Evolutionary conservation across 331 rosid genomes (phyloP).

Genomic region (Malus hybrid): DNA sequence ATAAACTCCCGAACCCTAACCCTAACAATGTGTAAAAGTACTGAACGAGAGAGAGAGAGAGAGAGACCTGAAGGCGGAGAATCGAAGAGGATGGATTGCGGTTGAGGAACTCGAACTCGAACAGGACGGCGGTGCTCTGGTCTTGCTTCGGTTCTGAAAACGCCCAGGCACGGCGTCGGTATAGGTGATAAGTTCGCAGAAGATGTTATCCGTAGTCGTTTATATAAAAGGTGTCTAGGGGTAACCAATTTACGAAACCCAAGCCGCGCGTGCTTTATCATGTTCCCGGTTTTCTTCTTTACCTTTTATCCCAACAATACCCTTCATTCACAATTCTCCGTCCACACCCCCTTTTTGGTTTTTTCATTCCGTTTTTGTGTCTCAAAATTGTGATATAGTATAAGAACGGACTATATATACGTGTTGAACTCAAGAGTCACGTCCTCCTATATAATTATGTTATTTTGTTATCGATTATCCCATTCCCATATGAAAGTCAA

Average conservation of each 20-base stretch:
- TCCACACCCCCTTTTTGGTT: accelerated
- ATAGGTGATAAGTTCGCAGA: no score
- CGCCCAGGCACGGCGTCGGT: background rate
- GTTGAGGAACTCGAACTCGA: background rate
- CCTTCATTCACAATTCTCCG: background rate
- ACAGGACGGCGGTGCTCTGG: background rate
- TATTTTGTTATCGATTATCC: no score
- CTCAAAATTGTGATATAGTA: no score
- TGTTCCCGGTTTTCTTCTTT: background rate
- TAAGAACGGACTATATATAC: no score
- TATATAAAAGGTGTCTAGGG: background rate
- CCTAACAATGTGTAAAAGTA: background rate
- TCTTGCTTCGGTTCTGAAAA: background rate
- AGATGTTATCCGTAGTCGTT: background rate
- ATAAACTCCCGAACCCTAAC: constrained; percentile 1
- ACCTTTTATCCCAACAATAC: background rate
- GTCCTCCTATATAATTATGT: no score
- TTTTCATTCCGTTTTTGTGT: no score
- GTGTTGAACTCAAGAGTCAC: no score
- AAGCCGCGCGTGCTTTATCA: background rate
- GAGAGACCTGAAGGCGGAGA: constrained; percentile 1
- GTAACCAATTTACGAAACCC: background rate
- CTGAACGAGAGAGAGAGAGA: background rate
- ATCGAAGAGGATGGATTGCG: background rate
- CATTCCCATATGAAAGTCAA: no score